Percentiles rank a stretch among this genome's conserved stretches.
phyloP scores from a whole-genome alignment of 371 early-diverging fungal genomes.

The Zopfochytrium polystomum region DNA sequence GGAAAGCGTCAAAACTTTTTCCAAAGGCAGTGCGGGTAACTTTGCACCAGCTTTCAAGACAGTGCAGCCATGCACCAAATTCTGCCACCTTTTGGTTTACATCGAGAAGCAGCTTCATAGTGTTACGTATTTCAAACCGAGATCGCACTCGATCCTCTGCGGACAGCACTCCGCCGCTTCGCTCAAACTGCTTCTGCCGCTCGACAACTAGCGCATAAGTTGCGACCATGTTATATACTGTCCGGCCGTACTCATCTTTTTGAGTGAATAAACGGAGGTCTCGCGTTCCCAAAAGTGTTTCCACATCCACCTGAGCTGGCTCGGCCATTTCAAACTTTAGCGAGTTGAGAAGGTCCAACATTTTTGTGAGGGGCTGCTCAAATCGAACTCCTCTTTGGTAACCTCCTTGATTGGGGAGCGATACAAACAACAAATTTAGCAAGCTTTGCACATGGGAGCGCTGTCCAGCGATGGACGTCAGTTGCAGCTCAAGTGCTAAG shows the following conservation, averaged over 20 bases:
- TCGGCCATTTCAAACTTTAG: conserved; percentile 36
- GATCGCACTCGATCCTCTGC: conserved; percentile 12
- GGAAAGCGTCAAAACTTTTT: conserved; percentile 60
- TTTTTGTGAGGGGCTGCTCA: conserved; percentile 48
- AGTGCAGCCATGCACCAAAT: conserved; percentile 57
- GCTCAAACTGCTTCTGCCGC: conserved; percentile 43
- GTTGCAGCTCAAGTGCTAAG: conserved; percentile 82
- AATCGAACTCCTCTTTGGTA: conserved; percentile 18
- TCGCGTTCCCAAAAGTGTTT: conserved; percentile 38
- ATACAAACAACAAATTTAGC: conserved; percentile 61
- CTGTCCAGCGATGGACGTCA: conserved; percentile 44
- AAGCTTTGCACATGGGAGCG: conserved; percentile 55
- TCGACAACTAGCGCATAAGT: conserved; percentile 53
- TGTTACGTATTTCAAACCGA: conserved; percentile 10
- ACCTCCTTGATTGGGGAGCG: conserved; percentile 1
- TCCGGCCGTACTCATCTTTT: conserved; percentile 57
- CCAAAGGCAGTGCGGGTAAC: conserved; percentile 68
- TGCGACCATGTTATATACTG: conserved; percentile 64
- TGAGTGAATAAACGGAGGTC: conserved; percentile 45
- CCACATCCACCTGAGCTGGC: not conserved
- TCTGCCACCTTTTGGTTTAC: conserved; percentile 66
- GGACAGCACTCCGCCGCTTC: conserved; percentile 33
- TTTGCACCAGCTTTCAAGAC: conserved; percentile 76
- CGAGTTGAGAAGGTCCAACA: conserved; percentile 45
- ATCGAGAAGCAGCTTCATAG: conserved; percentile 26